phyloP scores from a whole-genome alignment of 176 grass and related monocot species.

The Aegilops bicornis region DNA sequence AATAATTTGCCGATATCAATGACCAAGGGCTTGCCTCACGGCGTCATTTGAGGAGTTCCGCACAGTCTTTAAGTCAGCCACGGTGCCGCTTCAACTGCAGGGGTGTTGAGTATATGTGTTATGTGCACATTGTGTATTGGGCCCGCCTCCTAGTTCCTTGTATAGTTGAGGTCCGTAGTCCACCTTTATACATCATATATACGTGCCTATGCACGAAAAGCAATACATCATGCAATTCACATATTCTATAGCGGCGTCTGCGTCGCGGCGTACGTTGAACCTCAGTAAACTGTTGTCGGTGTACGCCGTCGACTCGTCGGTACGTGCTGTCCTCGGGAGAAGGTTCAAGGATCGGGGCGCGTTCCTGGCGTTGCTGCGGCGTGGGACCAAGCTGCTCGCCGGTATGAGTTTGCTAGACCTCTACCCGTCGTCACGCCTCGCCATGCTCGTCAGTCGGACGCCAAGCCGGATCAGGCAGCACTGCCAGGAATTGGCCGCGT shows the following conservation, averaged over 20 bases:
- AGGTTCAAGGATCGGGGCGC: not conserved
- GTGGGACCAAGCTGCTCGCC: slow-evolving; percentile 12
- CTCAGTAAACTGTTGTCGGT: not conserved
- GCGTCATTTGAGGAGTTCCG: no score
- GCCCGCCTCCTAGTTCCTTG: no score
- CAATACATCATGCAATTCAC: no score
- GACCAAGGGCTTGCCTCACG: no score
- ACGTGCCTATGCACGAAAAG: no score
- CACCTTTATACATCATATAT: no score
- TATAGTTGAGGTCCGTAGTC: no score
- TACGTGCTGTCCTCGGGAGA: slow-evolving; percentile 22
- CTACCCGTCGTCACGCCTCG: slow-evolving; percentile 37
- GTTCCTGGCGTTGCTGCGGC: not conserved
- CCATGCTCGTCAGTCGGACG: slow-evolving; percentile 13
- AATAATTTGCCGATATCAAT: no score
- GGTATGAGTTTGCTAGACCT: slow-evolving; percentile 41
- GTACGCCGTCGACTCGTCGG: slow-evolving; percentile 21
- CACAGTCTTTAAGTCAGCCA: no score
- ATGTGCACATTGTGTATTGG: no score
- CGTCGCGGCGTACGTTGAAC: not conserved
- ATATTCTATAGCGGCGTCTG: not conserved
- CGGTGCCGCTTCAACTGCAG: no score
- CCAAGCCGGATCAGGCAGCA: not conserved
- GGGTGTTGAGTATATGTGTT: no score
- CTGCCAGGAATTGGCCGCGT: not conserved